phyloP scores from a whole-genome alignment of 345 rosid species.

The Trapa bicornis region DNA sequence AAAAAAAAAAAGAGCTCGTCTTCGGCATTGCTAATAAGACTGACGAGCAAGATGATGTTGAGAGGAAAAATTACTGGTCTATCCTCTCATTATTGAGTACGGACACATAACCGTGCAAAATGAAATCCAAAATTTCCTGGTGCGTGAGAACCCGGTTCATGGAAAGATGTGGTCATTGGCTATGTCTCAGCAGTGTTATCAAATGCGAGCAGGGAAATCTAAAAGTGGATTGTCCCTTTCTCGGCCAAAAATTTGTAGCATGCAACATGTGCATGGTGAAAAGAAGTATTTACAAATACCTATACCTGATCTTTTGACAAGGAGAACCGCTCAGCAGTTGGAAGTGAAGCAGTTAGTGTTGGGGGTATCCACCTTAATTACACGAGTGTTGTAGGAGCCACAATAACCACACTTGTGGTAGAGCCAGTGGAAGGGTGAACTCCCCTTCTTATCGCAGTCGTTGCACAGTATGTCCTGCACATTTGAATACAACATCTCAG shows the following conservation, averaged over 20 bases:
- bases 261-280: not conserved
- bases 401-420: constrained; percentile 60
- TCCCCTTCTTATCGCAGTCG: constrained; percentile 65
- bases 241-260: not conserved
- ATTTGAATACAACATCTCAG: not conserved
- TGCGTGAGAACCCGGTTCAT: not conserved
- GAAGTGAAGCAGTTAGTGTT: constrained; percentile 7
- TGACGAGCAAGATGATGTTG: not conserved
- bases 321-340: not conserved
- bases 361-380: constrained; percentile 7
- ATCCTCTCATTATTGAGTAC: not conserved
- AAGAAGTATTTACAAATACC: constrained; percentile 3
- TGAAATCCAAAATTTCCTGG: not conserved
- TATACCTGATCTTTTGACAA: not conserved
- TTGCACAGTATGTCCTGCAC: constrained; percentile 58
- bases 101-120: not conserved
- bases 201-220: not conserved
- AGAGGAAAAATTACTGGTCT: not conserved
- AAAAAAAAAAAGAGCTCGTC: not conserved
- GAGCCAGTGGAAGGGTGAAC: constrained; percentile 58
- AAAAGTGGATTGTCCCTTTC: not conserved
- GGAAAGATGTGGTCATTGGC: not conserved
- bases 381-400: constrained; percentile 53
- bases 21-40: not conserved
- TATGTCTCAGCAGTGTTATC: not conserved